Conservation (phyloP, 805 yeast genomes). For the Starmera amethionina region DNA sequence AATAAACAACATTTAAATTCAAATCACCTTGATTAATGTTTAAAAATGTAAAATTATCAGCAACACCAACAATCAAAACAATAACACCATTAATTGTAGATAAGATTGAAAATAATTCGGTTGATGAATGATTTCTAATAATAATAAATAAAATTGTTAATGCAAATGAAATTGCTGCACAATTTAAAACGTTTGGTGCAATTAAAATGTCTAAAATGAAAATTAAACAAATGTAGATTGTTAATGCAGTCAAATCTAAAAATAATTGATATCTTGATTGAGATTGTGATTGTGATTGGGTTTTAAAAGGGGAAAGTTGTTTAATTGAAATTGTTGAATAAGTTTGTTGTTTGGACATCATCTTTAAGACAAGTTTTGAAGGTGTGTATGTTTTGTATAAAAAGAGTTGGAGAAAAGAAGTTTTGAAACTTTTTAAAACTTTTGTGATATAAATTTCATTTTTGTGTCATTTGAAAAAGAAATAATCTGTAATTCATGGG, state of each 20-base stretch:
- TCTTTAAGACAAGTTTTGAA: too few species aligned
- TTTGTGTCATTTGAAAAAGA: too few species aligned
- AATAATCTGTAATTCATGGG: too few species aligned
- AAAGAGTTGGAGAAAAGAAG: too few species aligned
- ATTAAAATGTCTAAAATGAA: background rate
- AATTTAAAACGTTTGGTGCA: background rate
- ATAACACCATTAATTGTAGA: constrained; percentile 1
- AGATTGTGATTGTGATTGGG: background rate
- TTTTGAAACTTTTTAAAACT: too few species aligned
- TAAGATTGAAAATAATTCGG: background rate
- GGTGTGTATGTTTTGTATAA: too few species aligned
- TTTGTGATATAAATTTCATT: too few species aligned
- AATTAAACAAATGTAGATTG: background rate
- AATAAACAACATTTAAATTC: too few species aligned
- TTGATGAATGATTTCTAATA: background rate
- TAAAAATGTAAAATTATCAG: too few species aligned
- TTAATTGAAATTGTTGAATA: too few species aligned
- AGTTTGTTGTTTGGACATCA: too few species aligned
- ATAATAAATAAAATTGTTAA: constrained; percentile 1
- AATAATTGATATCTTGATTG: background rate
- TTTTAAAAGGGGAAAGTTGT: background rate
- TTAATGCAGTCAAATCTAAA: background rate
- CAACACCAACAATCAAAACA: constrained; percentile 1
- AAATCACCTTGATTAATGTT: too few species aligned
- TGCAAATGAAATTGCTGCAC: constrained; percentile 2